Evolutionary conservation across 2,329 filamentous ascomycete genomes (phyloP), one percentile per base, ranked within the genome.

Genomic region (Neopestalotiopsis sp.): DNA sequence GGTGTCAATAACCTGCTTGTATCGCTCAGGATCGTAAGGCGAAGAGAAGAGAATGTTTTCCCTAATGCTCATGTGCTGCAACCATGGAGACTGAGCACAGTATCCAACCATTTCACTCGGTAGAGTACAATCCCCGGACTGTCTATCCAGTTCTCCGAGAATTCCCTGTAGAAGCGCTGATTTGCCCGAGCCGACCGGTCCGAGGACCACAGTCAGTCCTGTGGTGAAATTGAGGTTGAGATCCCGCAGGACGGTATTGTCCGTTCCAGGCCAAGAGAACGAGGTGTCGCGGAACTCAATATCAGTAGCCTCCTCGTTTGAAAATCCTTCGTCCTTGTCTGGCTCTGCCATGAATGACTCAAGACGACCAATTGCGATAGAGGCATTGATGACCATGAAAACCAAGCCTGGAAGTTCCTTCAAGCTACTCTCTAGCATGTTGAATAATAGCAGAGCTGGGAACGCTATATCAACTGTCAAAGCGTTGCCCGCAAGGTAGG

Each of bases 261-360:
- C 77, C 0, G 88, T 88, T 0, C 92, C 92, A 0, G 94, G 94
- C 91, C 94, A 97, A 0, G 91, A 88, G 76, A 97, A 97, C 0
- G 90, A 90, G 4, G 92, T 93, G 34, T 88, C 81, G 2, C 85
- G 81, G 61, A 97, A 83, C 56, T 86, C 78, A 24, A 91, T 82
- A 17, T 85, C 81, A 20, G 81, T 75, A 2, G 72, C 72, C 1
- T 78, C 60, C 3, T 84, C 79, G 9, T 77, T 77, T 4, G 80
- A 74, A 4, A 83, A 81, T 3, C 79, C 78, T 34, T 87, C 84
- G 38, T 89, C 87, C 73, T 94, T 94, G 75, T 97, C 90, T 0
- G 93, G 93, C 78, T 97, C 94, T 0, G 84, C 83, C 93, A 97
- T 97, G 81, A 97, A 97, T 28, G 88, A 86, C 74, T 97, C 92